These are phyloP conservation scores for Lasiosphaeriaceae sp. DNA, from an alignment of 495 filamentous ascomycete species.

Conservation along the genomic window DNA sequence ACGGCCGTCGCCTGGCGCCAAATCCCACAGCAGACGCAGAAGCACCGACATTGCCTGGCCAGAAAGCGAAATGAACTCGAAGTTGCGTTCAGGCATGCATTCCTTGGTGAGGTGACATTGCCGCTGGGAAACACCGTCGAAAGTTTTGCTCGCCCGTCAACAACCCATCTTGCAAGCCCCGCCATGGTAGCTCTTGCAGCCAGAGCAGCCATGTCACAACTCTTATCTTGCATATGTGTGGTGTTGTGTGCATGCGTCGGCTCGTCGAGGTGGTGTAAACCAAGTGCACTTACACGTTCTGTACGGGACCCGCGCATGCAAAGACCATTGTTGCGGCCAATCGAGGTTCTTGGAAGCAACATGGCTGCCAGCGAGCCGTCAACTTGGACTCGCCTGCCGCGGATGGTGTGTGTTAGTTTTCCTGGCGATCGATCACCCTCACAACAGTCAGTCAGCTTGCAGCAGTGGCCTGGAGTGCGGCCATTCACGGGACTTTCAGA, in stretches of 20 bases:
- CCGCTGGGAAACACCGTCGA: background rate
- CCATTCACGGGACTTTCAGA: background rate
- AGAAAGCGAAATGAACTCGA: background rate
- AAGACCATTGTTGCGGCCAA: background rate
- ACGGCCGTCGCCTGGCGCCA: background rate
- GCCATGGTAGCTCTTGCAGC: background rate
- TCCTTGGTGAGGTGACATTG: background rate
- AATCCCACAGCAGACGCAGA: background rate
- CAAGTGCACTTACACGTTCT: background rate
- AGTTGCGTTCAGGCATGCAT: background rate
- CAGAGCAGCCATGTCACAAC: background rate
- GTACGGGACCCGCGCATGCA: background rate
- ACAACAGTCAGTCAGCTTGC: background rate
- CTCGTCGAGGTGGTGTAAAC: background rate
- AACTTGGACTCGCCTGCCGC: background rate
- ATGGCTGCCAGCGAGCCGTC: background rate
- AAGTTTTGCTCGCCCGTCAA: background rate
- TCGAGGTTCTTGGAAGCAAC: background rate
- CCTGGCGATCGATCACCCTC: background rate
- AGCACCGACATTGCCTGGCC: background rate
- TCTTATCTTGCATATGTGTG: background rate
- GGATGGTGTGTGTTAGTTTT: background rate
- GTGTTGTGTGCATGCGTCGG: background rate
- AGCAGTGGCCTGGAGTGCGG: background rate
- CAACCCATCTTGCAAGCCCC: background rate